Base-by-base conservation (phyloP, 495 filamentous ascomycete genomes). In the Neohortaea acidophila region DNA sequence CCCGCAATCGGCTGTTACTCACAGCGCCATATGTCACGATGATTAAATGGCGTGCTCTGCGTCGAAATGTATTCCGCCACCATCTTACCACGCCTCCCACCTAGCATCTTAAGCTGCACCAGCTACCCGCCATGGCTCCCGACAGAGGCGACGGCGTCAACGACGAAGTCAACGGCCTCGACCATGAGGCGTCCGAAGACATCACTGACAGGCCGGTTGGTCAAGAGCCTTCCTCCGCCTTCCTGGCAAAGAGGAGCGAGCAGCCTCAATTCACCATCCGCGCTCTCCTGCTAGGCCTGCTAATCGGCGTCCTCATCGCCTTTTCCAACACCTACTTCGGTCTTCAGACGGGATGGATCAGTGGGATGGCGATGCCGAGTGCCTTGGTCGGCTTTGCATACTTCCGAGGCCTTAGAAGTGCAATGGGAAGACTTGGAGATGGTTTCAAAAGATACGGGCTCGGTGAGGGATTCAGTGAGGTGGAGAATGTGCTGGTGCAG, bases 281-380 rank as follows among this genome's bases (percentile, higher is more conserved):
- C 29, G 84, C 81, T 21, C 63, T 94, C 26, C 52, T 75, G 20
- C 83, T 84, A 36, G 89, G 89, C 24, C 60, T 96, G 5, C 59
- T 70, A 2, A 87, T 96, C 41, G 89, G 89, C 20, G 68, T 84
- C 2, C 63, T 96, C 28, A 92, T 94, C 44, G 85, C 80, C 46
- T 94, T 93, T 60, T 87, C 81, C 19, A 96, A 96, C 58, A 92
- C 82, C 66, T 99, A 94, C 55, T 99, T 96, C 52, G 91, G 91
- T 10, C 67, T 99, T 19, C 91, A 99, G 57, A 94, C 87, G 2
- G 91, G 91, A 50, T 99, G 89, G 87, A 69, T 79, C 38, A 73
- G 67, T 39, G 72, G 76, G 3, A 84, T 84, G 79, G 67, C 77
- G 11, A 96, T 99, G 91, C 91, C 91, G 0, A 78, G 86, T 1